phyloP scores from a whole-genome alignment of 2,329 filamentous ascomycete species.

The Fusarium pseudonygamai region DNA sequence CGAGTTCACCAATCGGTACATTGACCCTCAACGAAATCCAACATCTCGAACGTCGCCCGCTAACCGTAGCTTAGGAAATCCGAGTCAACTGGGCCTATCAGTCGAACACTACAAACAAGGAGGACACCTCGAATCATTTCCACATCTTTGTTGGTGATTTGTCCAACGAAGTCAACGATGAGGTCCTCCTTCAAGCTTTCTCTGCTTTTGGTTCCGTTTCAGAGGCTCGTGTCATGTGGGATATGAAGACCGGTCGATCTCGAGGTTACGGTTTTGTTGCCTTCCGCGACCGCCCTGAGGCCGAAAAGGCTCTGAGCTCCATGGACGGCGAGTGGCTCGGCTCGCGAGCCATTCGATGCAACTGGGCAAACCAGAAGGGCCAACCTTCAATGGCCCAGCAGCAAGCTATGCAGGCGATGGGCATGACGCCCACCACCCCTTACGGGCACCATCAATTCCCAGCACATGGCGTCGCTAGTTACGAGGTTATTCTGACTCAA shows the following conservation, averaged over 20 bases:
- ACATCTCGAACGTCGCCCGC: constrained; percentile 3
- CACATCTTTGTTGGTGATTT: constrained; percentile 98
- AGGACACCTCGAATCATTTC: constrained; percentile 98
- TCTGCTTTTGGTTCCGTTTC: constrained; percentile 95
- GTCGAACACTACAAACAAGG: constrained; percentile 92
- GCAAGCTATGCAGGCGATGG: constrained; percentile 96
- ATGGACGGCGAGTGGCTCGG: constrained; percentile 99
- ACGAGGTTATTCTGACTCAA: constrained; percentile 95
- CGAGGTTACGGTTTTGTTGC: constrained; percentile 98
- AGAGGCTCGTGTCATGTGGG: constrained; percentile 99
- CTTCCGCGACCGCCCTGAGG: constrained; percentile 91
- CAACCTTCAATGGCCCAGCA: constrained; percentile 98
- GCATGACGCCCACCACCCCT: constrained; percentile 95
- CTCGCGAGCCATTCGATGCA: constrained; percentile 97
- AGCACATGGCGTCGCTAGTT: constrained; percentile 94
- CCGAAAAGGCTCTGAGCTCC: constrained; percentile 93
- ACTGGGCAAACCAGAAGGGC: constrained; percentile 99
- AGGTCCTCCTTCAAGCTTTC: constrained; percentile 92
- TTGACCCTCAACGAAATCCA: not conserved
- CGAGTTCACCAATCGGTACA: constrained; percentile 92
- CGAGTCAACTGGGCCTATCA: constrained; percentile 99
- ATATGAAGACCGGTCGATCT: constrained; percentile 99
- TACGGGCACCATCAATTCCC: constrained; percentile 98
- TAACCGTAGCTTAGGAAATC: constrained; percentile 76
- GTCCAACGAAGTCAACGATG: constrained; percentile 98